A percentile compares a stretch with the other conserved stretches of the same genome.
Conservation (phyloP, 768 basidiomycete species). For the Hygrophorus pudorinus region DNA sequence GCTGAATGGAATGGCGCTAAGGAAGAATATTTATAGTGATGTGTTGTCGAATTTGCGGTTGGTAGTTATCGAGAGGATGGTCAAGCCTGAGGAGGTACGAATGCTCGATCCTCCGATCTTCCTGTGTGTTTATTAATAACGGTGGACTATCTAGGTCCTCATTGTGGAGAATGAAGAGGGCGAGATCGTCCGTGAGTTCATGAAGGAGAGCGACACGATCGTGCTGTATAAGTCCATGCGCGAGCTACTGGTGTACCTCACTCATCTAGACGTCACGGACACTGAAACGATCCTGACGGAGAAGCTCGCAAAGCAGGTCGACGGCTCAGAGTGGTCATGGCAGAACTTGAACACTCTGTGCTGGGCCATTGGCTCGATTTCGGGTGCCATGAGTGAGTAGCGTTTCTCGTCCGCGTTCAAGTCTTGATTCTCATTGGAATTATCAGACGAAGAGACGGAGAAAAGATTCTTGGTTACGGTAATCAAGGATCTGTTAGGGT, state of each 20-base stretch:
- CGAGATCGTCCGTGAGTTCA: slow-evolving; percentile 97
- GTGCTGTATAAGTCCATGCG: slow-evolving; percentile 99
- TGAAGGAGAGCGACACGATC: slow-evolving; percentile 98
- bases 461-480: slow-evolving; percentile 98
- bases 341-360: slow-evolving; percentile 97
- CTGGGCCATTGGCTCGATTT: slow-evolving; percentile 99
- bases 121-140: neutral
- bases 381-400: slow-evolving; percentile 93
- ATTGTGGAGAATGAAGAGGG: slow-evolving; percentile 99
- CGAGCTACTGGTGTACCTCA: slow-evolving; percentile 93
- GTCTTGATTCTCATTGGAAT: neutral
- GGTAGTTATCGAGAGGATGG: slow-evolving; percentile 98
- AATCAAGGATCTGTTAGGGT: slow-evolving; percentile 95
- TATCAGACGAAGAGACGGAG: slow-evolving; percentile 91
- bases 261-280: slow-evolving; percentile 91
- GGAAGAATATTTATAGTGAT: slow-evolving; percentile 94
- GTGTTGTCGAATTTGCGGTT: slow-evolving; percentile 88
- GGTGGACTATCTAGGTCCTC: slow-evolving; percentile 53
- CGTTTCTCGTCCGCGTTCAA: slow-evolving; percentile 8
- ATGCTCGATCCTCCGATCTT: neutral
- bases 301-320: slow-evolving; percentile 94
- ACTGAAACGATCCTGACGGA: slow-evolving; percentile 97
- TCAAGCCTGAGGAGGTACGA: slow-evolving; percentile 94
- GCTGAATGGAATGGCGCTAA: slow-evolving; percentile 66
- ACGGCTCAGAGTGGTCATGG: slow-evolving; percentile 99